A percentile compares a stretch with the other conserved stretches of the same genome.
Conservation (phyloP, 805 yeast species). For the Zygoascus flipseniorum region DNA sequence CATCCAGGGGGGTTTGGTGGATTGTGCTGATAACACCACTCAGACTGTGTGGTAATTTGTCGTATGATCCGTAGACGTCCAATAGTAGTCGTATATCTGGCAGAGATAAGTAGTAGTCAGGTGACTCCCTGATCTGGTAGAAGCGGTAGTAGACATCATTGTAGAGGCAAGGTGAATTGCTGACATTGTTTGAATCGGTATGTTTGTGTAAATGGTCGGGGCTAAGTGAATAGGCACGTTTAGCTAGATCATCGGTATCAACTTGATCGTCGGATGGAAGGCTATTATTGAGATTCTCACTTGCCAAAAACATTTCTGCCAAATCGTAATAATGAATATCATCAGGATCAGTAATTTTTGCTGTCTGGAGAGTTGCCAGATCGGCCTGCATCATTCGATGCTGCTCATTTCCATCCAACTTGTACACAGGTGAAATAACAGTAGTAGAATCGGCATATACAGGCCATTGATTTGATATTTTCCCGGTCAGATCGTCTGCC, state of each 20-base stretch:
- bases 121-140: constrained; percentile 6
- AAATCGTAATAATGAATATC: background rate
- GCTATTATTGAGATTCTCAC: background rate
- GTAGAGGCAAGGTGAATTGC: background rate
- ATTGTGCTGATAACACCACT: background rate
- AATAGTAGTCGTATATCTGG: constrained; percentile 5
- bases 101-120: constrained; percentile 2
- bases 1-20: background rate
- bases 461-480: background rate
- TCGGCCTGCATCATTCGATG: background rate
- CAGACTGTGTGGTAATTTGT: constrained; percentile 3
- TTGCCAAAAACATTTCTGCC: background rate
- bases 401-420: background rate
- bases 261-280: background rate
- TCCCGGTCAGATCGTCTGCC: background rate
- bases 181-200: background rate
- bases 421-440: background rate
- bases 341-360: background rate
- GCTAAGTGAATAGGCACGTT: no score
- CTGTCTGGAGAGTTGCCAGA: background rate
- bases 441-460: background rate
- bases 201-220: no score
- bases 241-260: no score
- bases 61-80: constrained; percentile 1
- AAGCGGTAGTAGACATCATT: constrained; percentile 5